Percentiles rank a stretch among this genome's conserved stretches.
Evolutionary conservation across 2,329 filamentous ascomycete genomes (phyloP).

Genomic region (Apiospora aurea): DNA sequence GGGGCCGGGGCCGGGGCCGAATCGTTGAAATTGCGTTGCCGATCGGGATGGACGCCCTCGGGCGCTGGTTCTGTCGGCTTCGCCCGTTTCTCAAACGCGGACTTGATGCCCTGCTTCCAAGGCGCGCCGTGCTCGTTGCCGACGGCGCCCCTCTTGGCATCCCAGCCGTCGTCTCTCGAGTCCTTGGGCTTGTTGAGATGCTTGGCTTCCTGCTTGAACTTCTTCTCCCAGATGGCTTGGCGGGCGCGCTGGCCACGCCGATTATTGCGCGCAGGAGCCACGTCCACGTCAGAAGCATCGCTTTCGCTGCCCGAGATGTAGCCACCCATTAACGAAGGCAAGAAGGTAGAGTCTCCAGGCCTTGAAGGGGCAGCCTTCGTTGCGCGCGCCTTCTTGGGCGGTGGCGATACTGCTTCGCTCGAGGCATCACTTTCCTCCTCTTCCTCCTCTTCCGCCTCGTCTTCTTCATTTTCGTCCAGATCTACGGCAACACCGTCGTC

Average conservation of each 20-base stretch:
- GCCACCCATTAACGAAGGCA: slow-evolving; percentile 79
- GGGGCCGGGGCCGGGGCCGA: slow-evolving; percentile 13
- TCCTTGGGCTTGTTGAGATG: slow-evolving; percentile 59
- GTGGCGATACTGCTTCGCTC: slow-evolving; percentile 35
- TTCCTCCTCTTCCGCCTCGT: slow-evolving; percentile 37
- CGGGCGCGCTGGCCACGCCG: slow-evolving; percentile 79
- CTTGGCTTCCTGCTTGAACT: slow-evolving; percentile 75
- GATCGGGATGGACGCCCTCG: slow-evolving; percentile 41
- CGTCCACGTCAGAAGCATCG: slow-evolving; percentile 70
- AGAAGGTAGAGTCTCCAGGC: slow-evolving; percentile 63
- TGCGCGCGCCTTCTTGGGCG: slow-evolving; percentile 41
- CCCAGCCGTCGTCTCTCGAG: slow-evolving; percentile 62
- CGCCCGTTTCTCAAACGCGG: slow-evolving; percentile 37
- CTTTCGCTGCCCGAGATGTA: slow-evolving; percentile 81
- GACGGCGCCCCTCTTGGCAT: slow-evolving; percentile 62
- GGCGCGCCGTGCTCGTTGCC: slow-evolving; percentile 42
- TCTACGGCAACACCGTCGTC: slow-evolving; percentile 31
- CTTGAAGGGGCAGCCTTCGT: slow-evolving; percentile 33
- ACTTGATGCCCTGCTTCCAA: slow-evolving; percentile 59
- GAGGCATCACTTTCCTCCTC: slow-evolving; percentile 35
- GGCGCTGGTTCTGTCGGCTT: slow-evolving; percentile 26
- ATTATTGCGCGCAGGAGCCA: slow-evolving; percentile 70
- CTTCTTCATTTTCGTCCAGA: slow-evolving; percentile 37
- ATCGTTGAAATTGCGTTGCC: slow-evolving; percentile 44
- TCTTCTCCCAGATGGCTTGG: slow-evolving; percentile 81